Conservation (phyloP, 768 basidiomycete genomes). For the Panellus pusillus region DNA sequence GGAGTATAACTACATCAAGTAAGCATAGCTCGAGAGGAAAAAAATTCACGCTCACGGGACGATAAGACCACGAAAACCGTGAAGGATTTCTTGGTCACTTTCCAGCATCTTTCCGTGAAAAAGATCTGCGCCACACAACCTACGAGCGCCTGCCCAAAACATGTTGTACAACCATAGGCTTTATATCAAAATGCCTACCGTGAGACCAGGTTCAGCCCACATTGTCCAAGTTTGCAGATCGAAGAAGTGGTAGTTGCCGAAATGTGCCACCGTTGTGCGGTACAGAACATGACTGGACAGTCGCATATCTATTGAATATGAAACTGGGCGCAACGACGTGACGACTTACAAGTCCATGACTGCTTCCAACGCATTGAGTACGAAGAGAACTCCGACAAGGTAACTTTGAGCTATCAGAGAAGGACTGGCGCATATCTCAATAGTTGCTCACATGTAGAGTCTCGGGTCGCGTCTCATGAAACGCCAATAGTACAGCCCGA, state of each 20-base stretch:
- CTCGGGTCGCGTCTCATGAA: not conserved
- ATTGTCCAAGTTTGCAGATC: constrained; percentile 16
- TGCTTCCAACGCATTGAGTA: not conserved
- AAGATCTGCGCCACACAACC: no score
- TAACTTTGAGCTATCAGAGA: not conserved
- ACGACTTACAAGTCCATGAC: not conserved
- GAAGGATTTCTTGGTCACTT: no score
- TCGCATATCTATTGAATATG: not conserved
- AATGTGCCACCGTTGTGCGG: not conserved
- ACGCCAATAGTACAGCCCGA: not conserved
- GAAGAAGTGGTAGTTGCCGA: not conserved
- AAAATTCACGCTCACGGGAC: no score
- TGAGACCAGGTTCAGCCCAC: constrained; percentile 10
- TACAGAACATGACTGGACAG: not conserved
- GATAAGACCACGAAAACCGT: no score
- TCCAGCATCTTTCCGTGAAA: no score
- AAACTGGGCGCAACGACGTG: no score
- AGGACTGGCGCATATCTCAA: not conserved
- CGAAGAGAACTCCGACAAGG: not conserved
- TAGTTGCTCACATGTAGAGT: not conserved
- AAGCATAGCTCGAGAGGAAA: no score
- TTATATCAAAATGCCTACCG: not conserved
- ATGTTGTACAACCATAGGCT: not conserved
- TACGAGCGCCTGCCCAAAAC: no score
- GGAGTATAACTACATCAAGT: not conserved